Conservation (phyloP, 495 filamentous ascomycete species). For the Pyrenula massariospora region DNA sequence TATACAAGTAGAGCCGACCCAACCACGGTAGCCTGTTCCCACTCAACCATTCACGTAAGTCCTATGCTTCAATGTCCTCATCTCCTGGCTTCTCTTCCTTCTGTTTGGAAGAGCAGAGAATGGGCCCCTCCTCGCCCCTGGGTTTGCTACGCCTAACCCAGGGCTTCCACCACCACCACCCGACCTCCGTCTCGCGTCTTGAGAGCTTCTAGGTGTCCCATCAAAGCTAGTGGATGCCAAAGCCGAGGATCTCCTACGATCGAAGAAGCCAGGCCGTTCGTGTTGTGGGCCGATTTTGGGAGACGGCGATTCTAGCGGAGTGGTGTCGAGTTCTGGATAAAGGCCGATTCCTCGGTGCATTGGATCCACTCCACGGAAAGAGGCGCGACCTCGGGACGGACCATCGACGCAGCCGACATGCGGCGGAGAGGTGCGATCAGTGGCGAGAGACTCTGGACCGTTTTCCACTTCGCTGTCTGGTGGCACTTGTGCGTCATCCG, state of each 20-base stretch:
- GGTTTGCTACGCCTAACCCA: background rate
- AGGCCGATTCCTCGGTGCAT: background rate
- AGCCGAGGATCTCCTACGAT: background rate
- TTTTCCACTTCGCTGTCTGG: background rate
- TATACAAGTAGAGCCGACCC: too few species aligned
- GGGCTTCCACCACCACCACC: background rate
- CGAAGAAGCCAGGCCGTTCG: background rate
- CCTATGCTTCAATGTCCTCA: background rate
- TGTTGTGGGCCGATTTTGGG: background rate
- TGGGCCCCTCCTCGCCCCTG: background rate
- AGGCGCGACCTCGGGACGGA: background rate
- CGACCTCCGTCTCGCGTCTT: background rate
- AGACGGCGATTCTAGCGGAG: background rate
- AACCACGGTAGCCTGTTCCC: too few species aligned
- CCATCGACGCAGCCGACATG: too few species aligned
- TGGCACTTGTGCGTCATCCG: background rate
- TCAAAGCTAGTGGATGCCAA: background rate
- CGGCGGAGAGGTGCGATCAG: too few species aligned
- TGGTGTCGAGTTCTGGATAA: background rate
- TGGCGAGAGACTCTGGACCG: too few species aligned
- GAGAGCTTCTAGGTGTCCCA: background rate
- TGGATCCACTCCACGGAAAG: background rate
- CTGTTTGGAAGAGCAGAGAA: background rate
- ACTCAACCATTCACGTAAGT: background rate
- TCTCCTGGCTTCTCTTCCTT: background rate